phyloP scores from a whole-genome alignment of 768 basidiomycete species.

The Mycena kentingensis region DNA sequence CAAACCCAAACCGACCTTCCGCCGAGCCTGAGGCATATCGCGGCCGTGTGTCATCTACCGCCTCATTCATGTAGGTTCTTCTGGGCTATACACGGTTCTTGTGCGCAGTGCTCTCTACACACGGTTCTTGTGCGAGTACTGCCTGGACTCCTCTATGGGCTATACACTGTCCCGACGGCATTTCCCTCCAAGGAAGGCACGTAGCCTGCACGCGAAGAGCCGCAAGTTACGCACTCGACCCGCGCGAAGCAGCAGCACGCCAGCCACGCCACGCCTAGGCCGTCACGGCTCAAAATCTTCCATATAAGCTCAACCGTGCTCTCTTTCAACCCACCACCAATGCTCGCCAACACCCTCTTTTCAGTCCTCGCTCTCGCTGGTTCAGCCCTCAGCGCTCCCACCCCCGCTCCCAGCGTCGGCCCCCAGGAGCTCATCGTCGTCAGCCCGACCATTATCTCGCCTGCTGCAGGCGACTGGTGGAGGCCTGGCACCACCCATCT shows the following conservation, averaged over 20 bases:
- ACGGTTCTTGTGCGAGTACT: too few species aligned
- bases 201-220: not conserved
- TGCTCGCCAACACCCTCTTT: constrained; percentile 23
- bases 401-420: constrained; percentile 24
- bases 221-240: not conserved
- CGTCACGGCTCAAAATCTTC: not conserved
- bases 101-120: too few species aligned
- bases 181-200: too few species aligned
- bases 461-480: constrained; percentile 36
- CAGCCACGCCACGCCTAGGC: not conserved
- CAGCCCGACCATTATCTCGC: constrained; percentile 42
- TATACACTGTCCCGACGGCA: too few species aligned
- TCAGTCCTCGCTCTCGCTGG: constrained; percentile 32
- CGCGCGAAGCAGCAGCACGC: not conserved
- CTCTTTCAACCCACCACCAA: constrained; percentile 6
- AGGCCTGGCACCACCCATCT: constrained; percentile 29
- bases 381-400: constrained; percentile 22
- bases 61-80: too few species aligned
- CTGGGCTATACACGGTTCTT: too few species aligned
- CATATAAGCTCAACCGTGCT: constrained; percentile 2
- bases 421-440: constrained; percentile 32
- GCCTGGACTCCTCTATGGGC: too few species aligned
- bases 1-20: too few species aligned
- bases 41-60: too few species aligned
- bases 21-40: too few species aligned